A percentile compares a stretch with the other conserved stretches of the same genome.
Conservation (phyloP, 257 asterid species). For the Solanum paucissectum region DNA sequence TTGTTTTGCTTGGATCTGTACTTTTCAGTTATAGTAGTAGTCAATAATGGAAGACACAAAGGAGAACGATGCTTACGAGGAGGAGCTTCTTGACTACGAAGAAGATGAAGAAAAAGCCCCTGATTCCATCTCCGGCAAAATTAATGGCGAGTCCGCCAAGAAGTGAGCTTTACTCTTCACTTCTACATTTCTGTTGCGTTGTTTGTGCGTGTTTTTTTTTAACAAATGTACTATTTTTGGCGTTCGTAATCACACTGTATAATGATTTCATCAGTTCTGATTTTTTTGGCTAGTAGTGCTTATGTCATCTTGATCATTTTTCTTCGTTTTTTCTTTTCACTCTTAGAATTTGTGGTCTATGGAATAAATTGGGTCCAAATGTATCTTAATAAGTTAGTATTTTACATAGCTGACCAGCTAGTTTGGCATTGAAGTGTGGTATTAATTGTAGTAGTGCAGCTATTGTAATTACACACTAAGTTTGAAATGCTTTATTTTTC, state of each 20-base stretch:
- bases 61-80: slow-evolving; percentile 82
- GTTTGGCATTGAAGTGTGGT: neutral
- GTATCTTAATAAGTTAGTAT: neutral
- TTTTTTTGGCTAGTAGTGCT: neutral
- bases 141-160: slow-evolving; percentile 72
- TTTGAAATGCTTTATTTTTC: neutral
- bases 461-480: neutral
- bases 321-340: neutral
- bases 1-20: slow-evolving; percentile 8
- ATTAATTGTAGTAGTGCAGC: neutral
- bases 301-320: neutral
- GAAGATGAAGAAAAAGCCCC: slow-evolving; percentile 83
- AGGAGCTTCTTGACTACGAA: slow-evolving; percentile 93
- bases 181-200: neutral
- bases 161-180: slow-evolving; percentile 37
- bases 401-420: neutral
- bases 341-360: neutral
- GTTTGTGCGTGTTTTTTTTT: neutral
- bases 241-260: neutral
- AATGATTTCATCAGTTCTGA: neutral
- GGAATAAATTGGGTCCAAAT: neutral
- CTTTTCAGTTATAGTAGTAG: neutral
- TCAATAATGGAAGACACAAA: slow-evolving; percentile 54
- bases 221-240: neutral
- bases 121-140: slow-evolving; percentile 45